Evolutionary conservation across 805 yeast genomes (phyloP).

Genomic region (Metschnikowia dekortorum): DNA sequence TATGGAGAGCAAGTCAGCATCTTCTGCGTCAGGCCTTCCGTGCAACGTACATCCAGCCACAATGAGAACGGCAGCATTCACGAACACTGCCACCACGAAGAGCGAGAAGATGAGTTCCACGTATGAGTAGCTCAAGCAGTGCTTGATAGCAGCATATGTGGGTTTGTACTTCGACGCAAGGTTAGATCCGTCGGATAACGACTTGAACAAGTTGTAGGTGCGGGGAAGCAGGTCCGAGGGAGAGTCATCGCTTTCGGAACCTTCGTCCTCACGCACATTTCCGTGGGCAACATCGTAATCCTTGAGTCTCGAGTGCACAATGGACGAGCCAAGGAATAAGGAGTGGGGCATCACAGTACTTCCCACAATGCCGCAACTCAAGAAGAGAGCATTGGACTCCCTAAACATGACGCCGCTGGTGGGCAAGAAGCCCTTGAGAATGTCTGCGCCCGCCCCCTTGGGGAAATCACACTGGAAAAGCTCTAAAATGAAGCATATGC

Average conservation of each 20-base stretch:
- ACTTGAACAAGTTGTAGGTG: slow-evolving; percentile 18
- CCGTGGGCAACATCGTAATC: slow-evolving; percentile 38
- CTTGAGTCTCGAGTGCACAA: slow-evolving; percentile 41
- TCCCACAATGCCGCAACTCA: slow-evolving; percentile 44
- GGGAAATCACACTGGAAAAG: slow-evolving; percentile 50
- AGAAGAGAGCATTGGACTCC: slow-evolving; percentile 37
- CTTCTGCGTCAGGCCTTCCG: slow-evolving; percentile 42
- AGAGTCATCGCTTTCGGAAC: background rate
- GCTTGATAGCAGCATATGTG: slow-evolving; percentile 37
- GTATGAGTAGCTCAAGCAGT: slow-evolving; percentile 39
- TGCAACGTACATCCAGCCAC: slow-evolving; percentile 41
- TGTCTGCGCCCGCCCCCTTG: slow-evolving; percentile 47
- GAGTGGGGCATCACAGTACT: slow-evolving; percentile 48
- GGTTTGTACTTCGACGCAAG: slow-evolving; percentile 35
- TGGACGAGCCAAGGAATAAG: slow-evolving; percentile 40
- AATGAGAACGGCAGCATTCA: slow-evolving; percentile 42
- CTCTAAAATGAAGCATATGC: slow-evolving; percentile 69
- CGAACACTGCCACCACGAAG: slow-evolving; percentile 41
- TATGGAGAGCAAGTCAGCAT: slow-evolving; percentile 43
- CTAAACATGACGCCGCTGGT: slow-evolving; percentile 24
- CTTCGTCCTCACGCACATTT: slow-evolving; percentile 1
- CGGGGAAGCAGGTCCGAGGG: slow-evolving; percentile 12
- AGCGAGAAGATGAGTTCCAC: slow-evolving; percentile 37
- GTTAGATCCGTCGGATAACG: slow-evolving; percentile 27
- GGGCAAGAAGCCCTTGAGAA: slow-evolving; percentile 71